Evolutionary conservation across 1,284 basidiomycete species (phyloP).

Genomic region (Exobasidium rhododendri): DNA sequence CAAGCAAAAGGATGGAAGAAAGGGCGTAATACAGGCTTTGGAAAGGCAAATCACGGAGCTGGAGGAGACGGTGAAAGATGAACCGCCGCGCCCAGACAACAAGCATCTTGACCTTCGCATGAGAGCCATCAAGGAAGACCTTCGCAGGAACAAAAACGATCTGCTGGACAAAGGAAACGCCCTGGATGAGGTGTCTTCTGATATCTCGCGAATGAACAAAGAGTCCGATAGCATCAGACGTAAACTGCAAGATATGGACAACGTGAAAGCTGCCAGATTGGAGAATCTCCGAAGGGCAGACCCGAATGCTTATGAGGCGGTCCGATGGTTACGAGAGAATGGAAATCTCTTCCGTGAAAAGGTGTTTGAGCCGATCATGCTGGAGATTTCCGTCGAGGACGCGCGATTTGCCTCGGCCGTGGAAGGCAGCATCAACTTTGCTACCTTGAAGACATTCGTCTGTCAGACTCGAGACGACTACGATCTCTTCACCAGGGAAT

Average conservation of each 20-base stretch:
- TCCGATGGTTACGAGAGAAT: constrained; percentile 74
- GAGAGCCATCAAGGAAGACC: constrained; percentile 12
- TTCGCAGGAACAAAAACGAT: constrained; percentile 24
- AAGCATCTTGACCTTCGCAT: constrained; percentile 23
- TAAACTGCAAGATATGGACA: constrained; percentile 22
- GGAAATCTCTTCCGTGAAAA: constrained; percentile 69
- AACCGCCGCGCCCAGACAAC: constrained; percentile 24
- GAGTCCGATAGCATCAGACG: constrained; percentile 11
- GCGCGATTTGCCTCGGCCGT: constrained; percentile 63
- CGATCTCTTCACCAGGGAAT: constrained; percentile 59
- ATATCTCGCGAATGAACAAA: constrained; percentile 19
- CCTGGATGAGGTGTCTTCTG: constrained; percentile 20
- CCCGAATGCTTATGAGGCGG: constrained; percentile 64
- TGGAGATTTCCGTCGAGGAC: constrained; percentile 69
- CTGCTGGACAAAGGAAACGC: constrained; percentile 15
- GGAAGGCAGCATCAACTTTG: constrained; percentile 68
- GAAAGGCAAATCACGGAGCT: constrained; percentile 27
- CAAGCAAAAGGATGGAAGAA: constrained; percentile 31
- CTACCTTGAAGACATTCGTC: constrained; percentile 78
- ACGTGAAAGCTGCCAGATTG: constrained; percentile 38
- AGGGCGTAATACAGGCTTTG: constrained; percentile 23
- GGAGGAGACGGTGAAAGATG: constrained; percentile 20
- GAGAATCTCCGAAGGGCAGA: constrained; percentile 59
- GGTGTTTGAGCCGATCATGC: constrained; percentile 79
- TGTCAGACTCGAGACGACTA: constrained; percentile 82